Evolutionary conservation across 2,329 filamentous ascomycete genomes (phyloP), one percentile per base, ranked within the genome.

Genomic region (Trichoderma citrinoviride): DNA sequence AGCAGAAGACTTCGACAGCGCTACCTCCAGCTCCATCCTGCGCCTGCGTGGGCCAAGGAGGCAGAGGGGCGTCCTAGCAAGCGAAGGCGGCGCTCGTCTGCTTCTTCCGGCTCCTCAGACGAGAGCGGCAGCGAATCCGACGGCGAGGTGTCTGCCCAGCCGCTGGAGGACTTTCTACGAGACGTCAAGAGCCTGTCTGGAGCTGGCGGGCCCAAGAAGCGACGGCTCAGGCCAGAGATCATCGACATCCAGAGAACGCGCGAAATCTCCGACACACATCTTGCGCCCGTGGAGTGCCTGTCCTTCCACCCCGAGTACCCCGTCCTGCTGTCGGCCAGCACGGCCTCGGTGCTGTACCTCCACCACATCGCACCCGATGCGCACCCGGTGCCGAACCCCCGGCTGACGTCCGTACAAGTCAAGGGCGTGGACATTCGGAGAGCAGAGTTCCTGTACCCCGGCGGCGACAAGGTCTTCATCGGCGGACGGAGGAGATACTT

Each of bases 241-340:
- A 83, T 99, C 70, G 91, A 96, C 75, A 96, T 99, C 67, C 92
- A 96, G 76, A 87, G 92, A 71, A 87, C 92, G 68, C 90, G 93
- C 75, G 93, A 97, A 75, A 90, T 98, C 69, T 86, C 91, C 25
- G 88, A 91, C 75, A 81, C 84, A 37, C 92, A 96, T 77, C 89
- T 87, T 77, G 91, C 90, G 19, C 85, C 92, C 12, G 89, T 98
- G 70, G 90, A 89, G 46, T 92, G 90, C 47, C 85, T 99, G 41
- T 89, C 88, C 10, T 97, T 98, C 83, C 95, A 99, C 78, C 93
- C 94, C 33, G 83, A 88, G 70, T 90, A 93, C 74, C 92, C 95
- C 5, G 88, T 99, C 17, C 86, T 99, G 29, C 86, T 98, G 65
- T 96, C 95, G 25, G 92, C 93, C 14, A 95, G 93, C 66, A 90